phyloP scores from a whole-genome alignment of 1,139 yeast species.

The Saccharomyces hybrid region DNA sequence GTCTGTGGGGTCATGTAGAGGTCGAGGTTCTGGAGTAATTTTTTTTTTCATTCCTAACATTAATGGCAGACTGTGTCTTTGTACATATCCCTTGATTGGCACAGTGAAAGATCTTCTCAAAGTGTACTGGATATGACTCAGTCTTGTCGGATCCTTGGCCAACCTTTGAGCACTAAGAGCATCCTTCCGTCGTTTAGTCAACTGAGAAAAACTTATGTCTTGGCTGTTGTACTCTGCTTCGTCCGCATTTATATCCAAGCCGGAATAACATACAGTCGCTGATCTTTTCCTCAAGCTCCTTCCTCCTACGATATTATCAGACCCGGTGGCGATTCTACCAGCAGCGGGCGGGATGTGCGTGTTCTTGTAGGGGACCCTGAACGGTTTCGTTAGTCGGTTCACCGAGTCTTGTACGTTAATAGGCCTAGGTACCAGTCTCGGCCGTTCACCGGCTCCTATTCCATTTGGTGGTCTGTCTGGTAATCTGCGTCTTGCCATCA shows the following conservation, averaged over 20 bases:
- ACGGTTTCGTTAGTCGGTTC: constrained; percentile 38
- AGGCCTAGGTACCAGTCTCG: constrained; percentile 27
- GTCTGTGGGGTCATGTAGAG: constrained; percentile 86
- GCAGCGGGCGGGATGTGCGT: constrained; percentile 18
- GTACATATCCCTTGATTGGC: constrained; percentile 40
- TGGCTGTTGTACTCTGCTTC: constrained; percentile 35
- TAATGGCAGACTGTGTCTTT: constrained; percentile 44
- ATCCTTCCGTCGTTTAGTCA: constrained; percentile 31
- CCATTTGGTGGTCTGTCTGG: constrained; percentile 33
- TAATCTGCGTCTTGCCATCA: constrained; percentile 26
- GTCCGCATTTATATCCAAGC: constrained; percentile 35
- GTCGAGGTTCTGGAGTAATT: constrained; percentile 68
- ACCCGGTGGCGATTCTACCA: constrained; percentile 22
- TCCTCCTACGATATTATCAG: constrained; percentile 33
- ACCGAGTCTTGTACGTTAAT: constrained; percentile 24
- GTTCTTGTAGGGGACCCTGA: constrained; percentile 37
- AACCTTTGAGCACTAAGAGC: constrained; percentile 46
- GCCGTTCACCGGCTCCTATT: constrained; percentile 32
- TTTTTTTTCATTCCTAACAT: constrained; percentile 78
- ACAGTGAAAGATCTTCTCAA: constrained; percentile 40
- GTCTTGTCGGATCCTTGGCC: constrained; percentile 27
- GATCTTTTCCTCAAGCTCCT: constrained; percentile 34
- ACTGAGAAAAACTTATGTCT: constrained; percentile 5
- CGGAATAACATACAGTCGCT: constrained; percentile 17
- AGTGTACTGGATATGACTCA: constrained; percentile 34